Percentiles rank a stretch among this genome's conserved stretches.
Conservation (phyloP, 2,329 filamentous ascomycete genomes). For the Apiospora hydei region DNA sequence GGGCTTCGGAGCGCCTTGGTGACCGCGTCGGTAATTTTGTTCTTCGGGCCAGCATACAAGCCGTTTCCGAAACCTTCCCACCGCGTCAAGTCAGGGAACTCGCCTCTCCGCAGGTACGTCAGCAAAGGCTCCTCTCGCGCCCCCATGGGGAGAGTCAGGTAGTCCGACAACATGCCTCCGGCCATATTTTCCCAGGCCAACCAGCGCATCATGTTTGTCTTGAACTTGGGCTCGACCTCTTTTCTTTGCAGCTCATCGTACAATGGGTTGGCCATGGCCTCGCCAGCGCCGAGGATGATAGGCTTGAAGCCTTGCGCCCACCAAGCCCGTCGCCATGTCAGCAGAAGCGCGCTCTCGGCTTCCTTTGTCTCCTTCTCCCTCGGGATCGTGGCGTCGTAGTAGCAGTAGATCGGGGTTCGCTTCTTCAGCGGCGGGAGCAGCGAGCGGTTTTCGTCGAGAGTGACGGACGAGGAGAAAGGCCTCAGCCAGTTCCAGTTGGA, state of each 20-base stretch:
- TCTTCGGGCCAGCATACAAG: conserved; percentile 75
- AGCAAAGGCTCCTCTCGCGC: conserved; percentile 75
- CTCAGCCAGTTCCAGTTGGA: conserved; percentile 89
- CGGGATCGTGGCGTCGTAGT: conserved; percentile 75
- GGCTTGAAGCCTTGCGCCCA: conserved; percentile 94
- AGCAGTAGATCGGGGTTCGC: conserved; percentile 85
- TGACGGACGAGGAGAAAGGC: conserved; percentile 84
- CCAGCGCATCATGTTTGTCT: conserved; percentile 81
- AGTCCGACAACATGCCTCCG: conserved; percentile 80
- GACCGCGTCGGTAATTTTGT: conserved; percentile 68
- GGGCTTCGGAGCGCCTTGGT: conserved; percentile 64
- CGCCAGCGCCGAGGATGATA: conserved; percentile 77
- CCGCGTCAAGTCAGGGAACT: conserved; percentile 76
- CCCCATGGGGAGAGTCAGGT: conserved; percentile 86
- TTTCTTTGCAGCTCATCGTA: conserved; percentile 74
- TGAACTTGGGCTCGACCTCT: conserved; percentile 67
- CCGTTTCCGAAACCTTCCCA: conserved; percentile 76
- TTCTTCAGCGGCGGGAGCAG: conserved; percentile 79
- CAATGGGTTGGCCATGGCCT: conserved; percentile 83
- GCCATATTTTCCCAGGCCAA: conserved; percentile 93
- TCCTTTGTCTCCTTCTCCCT: conserved; percentile 70
- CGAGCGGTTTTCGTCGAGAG: conserved; percentile 81
- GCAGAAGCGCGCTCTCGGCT: conserved; percentile 79
- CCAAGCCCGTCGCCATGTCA: conserved; percentile 93
- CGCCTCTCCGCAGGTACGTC: conserved; percentile 74